Conservation (phyloP, 257 asterid genomes). For the Primulina tabacum region DNA sequence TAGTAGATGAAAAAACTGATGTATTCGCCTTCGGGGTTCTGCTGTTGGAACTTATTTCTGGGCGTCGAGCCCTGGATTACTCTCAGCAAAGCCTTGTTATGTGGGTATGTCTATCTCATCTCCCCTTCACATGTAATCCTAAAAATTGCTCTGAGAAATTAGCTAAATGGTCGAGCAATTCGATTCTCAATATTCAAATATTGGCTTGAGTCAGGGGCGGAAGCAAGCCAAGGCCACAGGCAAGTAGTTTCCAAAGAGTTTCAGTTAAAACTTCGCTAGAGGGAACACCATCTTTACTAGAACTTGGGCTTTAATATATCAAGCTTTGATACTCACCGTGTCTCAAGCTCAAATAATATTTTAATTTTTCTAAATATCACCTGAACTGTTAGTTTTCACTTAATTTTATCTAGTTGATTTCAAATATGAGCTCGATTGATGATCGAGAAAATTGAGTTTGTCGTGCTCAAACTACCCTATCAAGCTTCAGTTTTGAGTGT, state of each 20-base stretch:
- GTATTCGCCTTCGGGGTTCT: conserved; percentile 54
- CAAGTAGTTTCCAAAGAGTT: neutral
- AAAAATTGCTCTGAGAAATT: neutral
- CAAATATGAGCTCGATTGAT: neutral
- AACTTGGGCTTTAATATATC: neutral
- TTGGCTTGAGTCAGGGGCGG: neutral
- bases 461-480: too few relatives aligned
- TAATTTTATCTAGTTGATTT: too few relatives aligned
- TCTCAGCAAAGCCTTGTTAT: conserved; percentile 74
- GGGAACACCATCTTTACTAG: neutral
- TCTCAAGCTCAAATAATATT: neutral
- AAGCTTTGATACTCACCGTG: too few relatives aligned
- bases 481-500: too few relatives aligned
- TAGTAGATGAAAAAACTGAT: conserved; percentile 54
- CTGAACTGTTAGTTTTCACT: neutral
- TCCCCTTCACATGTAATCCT: neutral
- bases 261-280: conserved; percentile 39
- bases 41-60: conserved; percentile 52
- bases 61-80: conserved; percentile 57
- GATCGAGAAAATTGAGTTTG: too few relatives aligned
- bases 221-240: neutral
- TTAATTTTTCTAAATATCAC: too few relatives aligned
- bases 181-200: neutral
- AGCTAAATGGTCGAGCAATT: neutral
- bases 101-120: conserved; percentile 54